Base-by-base conservation (phyloP, 768 basidiomycete species). In the Kwoniella dejecticola region DNA sequence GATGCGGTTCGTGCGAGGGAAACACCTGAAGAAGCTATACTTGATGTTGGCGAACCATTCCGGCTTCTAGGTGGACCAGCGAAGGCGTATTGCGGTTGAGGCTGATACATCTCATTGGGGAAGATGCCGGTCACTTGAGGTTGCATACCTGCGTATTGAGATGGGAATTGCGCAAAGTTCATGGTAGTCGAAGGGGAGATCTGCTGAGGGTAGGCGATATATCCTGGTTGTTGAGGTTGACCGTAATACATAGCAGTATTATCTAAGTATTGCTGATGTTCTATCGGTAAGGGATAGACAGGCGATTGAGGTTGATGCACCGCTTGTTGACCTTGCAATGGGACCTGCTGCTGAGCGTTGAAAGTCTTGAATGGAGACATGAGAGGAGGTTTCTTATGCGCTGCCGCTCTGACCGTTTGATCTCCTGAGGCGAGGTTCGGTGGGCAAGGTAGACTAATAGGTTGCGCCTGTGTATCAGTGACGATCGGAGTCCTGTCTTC, bases 401-500 rank as follows among this genome's bases (percentile, higher is more conserved):
- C 19, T 13, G 60, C 46, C 13, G 66, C 52, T 41, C 56, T 47
- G 10, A 55, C 30, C 7, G 47, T 45, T 23, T 48, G 41, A 29
- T 62, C 41, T 15, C 40, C 44, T 21, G 46, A 44, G 6, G 52
- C n/a, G 23, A 57, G n/a, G 33, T 52, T 42, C n/a, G 62, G 68
- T 15, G 53, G 66, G 33, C 44, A 44, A 7, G 71, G 71, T 15
- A 73, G 52, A 17, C 62, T 44, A 13, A 64, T 64, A 10, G 68
- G 64, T 53, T 59, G 57, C 0, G 44, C 49, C 44, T 66, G 71
- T 26, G 31, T 30, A 29, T 66, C 64, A 19, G 63, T 42, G 8
- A 70, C 63, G 23, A 73, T 60, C 4, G 71, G 71, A 11, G 71
- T 73, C 12, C 57, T 61, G 29, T 73, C 71, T 24, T 73, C 68